Base-by-base conservation (phyloP, 768 basidiomycete genomes). In the Tricholoma sp. region DNA sequence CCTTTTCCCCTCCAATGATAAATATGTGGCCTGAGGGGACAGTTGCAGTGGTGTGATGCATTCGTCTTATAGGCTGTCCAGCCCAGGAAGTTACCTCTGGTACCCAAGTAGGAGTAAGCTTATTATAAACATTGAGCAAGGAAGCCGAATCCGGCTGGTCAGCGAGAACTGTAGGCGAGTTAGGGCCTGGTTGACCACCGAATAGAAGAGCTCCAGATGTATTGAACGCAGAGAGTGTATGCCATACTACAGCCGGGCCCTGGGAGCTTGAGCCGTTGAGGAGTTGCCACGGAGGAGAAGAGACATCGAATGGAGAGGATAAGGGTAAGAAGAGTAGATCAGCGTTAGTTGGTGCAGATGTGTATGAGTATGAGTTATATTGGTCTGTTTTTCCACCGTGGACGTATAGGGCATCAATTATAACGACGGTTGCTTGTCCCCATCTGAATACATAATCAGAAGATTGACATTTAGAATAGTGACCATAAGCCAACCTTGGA, bases 341-440 rank as follows among this genome's bases (percentile, higher is more conserved):
- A 67, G 85, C 81, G 59, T 72, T 80, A 62, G 83, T 85, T 55
- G 87, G 88, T 24, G 91, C 91, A 17, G 85, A 81, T 32, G 80
- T 78, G 69, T 95, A 96, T 2, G 84, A 81, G 65, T 78, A 90
- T 13, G 77, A 65, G 67, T 88, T 86, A 69, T 69, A 81, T 33
- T 78, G 75, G 69, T 93, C 90, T 39, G 84, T 86, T 67, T 91
- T 85, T 49, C 94, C 94, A 36, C 93, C 94, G 57, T 89, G 85
- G 41, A 94, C 72, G 66, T 84, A 84, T 42, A 95, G 74, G 10
- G 76, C 75, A 59, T 82, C 76, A 63, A 80, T 74, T 20, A 88
- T 67, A 42, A 87, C 63, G 17, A 83, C 79, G 0, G 75, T 72
- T 4, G 89, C 88, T 60, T 92, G 91, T 29, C 86, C 94, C 94